phyloP scores from a whole-genome alignment of 2,329 filamentous ascomycete species.

The Septoria petroselini region DNA sequence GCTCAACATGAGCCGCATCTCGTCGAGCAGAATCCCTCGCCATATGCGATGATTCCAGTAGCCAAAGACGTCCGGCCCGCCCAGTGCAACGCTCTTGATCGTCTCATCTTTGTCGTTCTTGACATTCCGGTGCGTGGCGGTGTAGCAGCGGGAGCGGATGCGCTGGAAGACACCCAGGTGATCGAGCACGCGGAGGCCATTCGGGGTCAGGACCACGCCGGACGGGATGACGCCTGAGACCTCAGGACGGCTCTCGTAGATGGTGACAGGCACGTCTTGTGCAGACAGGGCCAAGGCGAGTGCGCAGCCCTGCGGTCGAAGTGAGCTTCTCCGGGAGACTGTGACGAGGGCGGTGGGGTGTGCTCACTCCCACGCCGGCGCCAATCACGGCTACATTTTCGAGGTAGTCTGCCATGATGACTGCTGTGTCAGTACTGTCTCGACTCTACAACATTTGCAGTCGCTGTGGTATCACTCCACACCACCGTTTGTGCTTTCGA shows the following conservation, averaged over 20 bases:
- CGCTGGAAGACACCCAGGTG: slow-evolving; percentile 49
- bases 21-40: slow-evolving; percentile 51
- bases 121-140: slow-evolving; percentile 53
- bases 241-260: slow-evolving; percentile 27
- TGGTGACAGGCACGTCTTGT: slow-evolving; percentile 22
- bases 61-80: slow-evolving; percentile 46
- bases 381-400: slow-evolving; percentile 23
- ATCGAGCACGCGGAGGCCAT: slow-evolving; percentile 56
- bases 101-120: slow-evolving; percentile 36
- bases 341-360: not conserved
- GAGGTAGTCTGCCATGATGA: slow-evolving; percentile 19
- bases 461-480: no score
- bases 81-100: slow-evolving; percentile 25
- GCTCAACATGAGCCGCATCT: slow-evolving; percentile 45
- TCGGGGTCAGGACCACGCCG: slow-evolving; percentile 57
- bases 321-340: not conserved
- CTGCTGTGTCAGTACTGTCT: not conserved
- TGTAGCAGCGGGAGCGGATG: slow-evolving; percentile 48
- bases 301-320: slow-evolving; percentile 25
- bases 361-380: slow-evolving; percentile 24
- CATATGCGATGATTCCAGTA: slow-evolving; percentile 50
- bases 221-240: slow-evolving; percentile 18
- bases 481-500: no score
- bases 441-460: no score
- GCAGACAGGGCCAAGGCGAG: slow-evolving; percentile 26